Evolutionary conservation across 2,329 filamentous ascomycete genomes (phyloP), one percentile per base, ranked within the genome.

Genomic region (Alternaria brassicae): DNA sequence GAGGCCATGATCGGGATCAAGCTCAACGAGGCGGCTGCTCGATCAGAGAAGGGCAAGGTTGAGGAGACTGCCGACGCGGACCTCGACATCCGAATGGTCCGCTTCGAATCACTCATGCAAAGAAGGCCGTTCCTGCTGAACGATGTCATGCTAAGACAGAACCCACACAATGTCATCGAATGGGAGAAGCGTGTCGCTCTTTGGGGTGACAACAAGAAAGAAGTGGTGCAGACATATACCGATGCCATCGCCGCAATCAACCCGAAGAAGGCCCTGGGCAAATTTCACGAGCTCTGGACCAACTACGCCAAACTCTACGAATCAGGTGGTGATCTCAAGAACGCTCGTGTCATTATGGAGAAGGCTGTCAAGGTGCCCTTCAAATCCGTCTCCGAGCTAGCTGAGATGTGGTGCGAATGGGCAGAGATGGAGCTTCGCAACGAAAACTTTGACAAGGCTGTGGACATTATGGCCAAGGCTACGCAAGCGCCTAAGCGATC

Each of bases 361-460:
- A 99, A 98, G 80, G 94, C 94, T 13, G 91, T 97, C 73, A 98
- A 97, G 75, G 95, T 99, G 1, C 93, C 94, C 0, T 99, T 96
- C 84, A 98, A 97, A 74, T 96, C 93, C 0, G 94, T 99, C n/a
- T 89, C 91, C 28, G 95, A 99, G 78, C 84, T 99, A 58, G 95
- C 95, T 19, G 95, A 99, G 72, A 96, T 95, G 86, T 99, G 95
- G 95, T 96, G 96, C 65, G 93, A 97, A 79, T 99, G 95, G 94
- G 94, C 96, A 1, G 94, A 99, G 79, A 92, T 99, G 91, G 95
- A 99, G 77, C 84, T 99, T 48, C 90, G 95, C 48, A 93, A 93
- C 72, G 93, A 98, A 72, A 96, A 98, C 74, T 97, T 98, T 66
- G 93, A 98, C 74, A 90, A 91, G 71, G 95, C 96, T 3, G 90